Evolutionary conservation across 495 filamentous ascomycete genomes (phyloP).

Genomic region (Aspergillus homomorphus): DNA sequence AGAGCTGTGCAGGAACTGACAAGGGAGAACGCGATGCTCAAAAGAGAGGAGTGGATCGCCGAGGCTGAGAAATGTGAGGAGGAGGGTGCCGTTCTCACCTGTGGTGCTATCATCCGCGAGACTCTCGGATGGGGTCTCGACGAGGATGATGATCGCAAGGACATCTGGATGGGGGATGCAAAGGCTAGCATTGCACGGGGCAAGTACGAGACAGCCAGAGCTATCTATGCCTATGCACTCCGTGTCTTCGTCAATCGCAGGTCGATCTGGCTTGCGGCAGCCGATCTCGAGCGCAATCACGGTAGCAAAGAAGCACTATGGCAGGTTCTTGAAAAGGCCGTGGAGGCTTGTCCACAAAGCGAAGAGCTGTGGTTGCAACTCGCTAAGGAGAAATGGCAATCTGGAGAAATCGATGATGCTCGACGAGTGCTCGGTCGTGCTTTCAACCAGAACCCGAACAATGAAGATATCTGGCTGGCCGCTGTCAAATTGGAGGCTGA

Average conservation of each 20-base stretch:
- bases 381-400: conserved; percentile 88
- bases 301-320: conserved; percentile 80
- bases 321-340: conserved; percentile 85
- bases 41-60: conserved; percentile 93
- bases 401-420: conserved; percentile 80
- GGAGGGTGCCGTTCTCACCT: conserved; percentile 84
- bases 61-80: conserved; percentile 95
- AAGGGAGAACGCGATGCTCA: conserved; percentile 90
- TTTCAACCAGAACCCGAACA: conserved; percentile 89
- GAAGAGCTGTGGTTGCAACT: conserved; percentile 96
- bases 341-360: conserved; percentile 84
- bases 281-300: conserved; percentile 87
- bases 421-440: conserved; percentile 77
- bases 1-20: conserved; percentile 87
- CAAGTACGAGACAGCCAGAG: conserved; percentile 83
- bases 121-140: conserved; percentile 92
- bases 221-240: conserved; percentile 88
- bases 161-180: conserved; percentile 93
- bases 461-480: conserved; percentile 95
- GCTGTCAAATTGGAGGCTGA: conserved; percentile 95
- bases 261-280: conserved; percentile 82
- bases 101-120: conserved; percentile 81
- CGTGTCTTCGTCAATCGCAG: conserved; percentile 81
- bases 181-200: conserved; percentile 71
- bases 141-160: conserved; percentile 94